Percentiles rank a stretch among this genome's conserved stretches.
Conservation (phyloP, 805 yeast species). For the Kodamaea laetipori region DNA sequence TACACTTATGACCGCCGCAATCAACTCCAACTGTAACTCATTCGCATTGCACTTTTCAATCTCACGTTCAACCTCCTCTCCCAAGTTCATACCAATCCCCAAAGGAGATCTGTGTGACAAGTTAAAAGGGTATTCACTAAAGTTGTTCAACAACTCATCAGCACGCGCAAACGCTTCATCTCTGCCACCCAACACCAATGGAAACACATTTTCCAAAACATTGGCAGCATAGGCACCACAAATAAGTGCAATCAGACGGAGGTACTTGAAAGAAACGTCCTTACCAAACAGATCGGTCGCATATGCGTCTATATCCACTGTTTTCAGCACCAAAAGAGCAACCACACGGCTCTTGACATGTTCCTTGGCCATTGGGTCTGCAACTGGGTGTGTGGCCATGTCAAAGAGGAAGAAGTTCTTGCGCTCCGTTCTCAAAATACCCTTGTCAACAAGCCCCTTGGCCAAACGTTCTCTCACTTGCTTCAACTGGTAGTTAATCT, state of each 20-base stretch:
- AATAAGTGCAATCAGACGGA: slow-evolving; percentile 80
- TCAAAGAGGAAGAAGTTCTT: slow-evolving; percentile 92
- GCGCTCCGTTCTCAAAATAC: slow-evolving; percentile 92
- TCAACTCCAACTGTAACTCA: slow-evolving; percentile 78
- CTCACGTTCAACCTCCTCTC: slow-evolving; percentile 55
- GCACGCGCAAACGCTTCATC: slow-evolving; percentile 92
- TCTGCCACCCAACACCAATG: slow-evolving; percentile 80
- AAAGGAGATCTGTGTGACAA: slow-evolving; percentile 55
- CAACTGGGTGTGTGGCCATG: slow-evolving; percentile 98
- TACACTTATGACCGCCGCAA: slow-evolving; percentile 90
- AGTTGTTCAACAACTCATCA: slow-evolving; percentile 85
- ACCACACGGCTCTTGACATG: slow-evolving; percentile 73
- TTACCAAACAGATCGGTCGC: slow-evolving; percentile 68
- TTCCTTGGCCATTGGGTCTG: slow-evolving; percentile 84
- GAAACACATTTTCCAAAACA: slow-evolving; percentile 85
- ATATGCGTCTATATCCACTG: slow-evolving; percentile 48
- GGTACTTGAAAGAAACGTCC: slow-evolving; percentile 62
- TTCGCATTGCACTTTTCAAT: slow-evolving; percentile 48
- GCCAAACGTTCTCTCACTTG: slow-evolving; percentile 97
- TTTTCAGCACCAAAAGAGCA: slow-evolving; percentile 69
- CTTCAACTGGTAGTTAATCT: slow-evolving; percentile 91
- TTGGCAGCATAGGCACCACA: slow-evolving; percentile 95
- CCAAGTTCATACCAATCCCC: slow-evolving; percentile 73
- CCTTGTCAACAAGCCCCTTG: slow-evolving; percentile 96
- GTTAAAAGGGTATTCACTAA: slow-evolving; percentile 80